Base-by-base conservation (phyloP, 2,329 filamentous ascomycete genomes). In the Xylariaceae sp. region DNA sequence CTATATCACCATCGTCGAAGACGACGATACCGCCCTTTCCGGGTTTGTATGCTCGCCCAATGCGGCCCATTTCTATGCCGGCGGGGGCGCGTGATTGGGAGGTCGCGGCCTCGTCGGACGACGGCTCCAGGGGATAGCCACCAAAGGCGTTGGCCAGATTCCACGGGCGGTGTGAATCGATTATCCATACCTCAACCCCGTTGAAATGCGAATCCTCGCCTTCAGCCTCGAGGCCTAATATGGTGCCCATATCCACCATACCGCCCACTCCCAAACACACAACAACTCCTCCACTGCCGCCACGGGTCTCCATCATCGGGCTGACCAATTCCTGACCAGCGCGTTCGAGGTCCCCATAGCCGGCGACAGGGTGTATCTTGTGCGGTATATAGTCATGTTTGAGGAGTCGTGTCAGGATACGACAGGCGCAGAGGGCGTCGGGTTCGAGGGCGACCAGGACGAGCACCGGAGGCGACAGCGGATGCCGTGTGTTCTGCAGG, bases 341-440 rank as follows among this genome's bases (percentile, higher is more conserved):
- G 47, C 77, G 80, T 53, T 85, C 74, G 29, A 98, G 75, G 57
- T 96, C 92, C 45, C 77, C 80, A 76, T 95, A 96, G 35, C 92
- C 92, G 14, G 86, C 78, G 35, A 98, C 82, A 1, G 92, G 92
- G 52, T 95, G 86, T 53, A 96, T 94, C 63, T 95, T 96, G 66
- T 96, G 90, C 11, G 83, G 85, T 48, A 98, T 94, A 56, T 94
- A 96, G 67, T 98, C 92, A 69, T 90, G 83, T 63, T 94, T 95
- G 40, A 98, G 71, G n/a, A 98, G 72, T 32, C 83, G 75, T 3
- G 90, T 94, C 30, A 98, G 77, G 40, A 98, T 95, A 41, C 89
- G 87, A 58, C 88, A 94, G 42, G 89, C 92, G 61, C 90, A 96
- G 42, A 98, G 77, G 43, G 92, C 85, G 64, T 98, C 92, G 35